These are phyloP conservation scores for Pulicaria dysenterica DNA, from an alignment of 129 eudicot genomes.

Conservation along the genomic window DNA sequence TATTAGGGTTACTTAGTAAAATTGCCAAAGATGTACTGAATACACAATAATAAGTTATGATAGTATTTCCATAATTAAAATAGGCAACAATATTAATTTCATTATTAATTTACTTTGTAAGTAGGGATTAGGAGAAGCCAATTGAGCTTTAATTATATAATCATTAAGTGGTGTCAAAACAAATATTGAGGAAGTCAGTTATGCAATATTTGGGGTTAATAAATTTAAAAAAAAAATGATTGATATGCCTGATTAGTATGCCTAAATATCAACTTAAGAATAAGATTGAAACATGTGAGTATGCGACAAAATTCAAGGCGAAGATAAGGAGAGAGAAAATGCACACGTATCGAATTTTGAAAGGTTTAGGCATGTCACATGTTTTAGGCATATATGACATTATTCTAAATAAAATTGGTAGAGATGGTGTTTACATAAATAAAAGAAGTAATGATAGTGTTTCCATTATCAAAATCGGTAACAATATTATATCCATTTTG, in stretches of 20 bases:
- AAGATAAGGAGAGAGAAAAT: no score
- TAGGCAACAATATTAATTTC: background rate
- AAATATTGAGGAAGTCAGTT: no score
- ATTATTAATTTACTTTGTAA: background rate
- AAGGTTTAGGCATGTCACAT: no score
- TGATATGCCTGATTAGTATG: no score
- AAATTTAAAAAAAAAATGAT: no score
- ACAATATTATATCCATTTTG: background rate
- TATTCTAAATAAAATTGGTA: no score
- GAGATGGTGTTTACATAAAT: background rate
- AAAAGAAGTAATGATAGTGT: background rate
- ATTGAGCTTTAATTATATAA: background rate
- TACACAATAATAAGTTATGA: background rate
- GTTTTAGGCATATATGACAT: no score
- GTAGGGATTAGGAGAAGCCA: background rate
- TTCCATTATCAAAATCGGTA: background rate
- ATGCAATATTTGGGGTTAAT: no score
- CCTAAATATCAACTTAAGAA: no score
- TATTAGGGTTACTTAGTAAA: background rate
- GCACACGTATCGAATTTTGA: no score
- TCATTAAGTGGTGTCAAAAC: background rate
- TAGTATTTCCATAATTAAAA: constrained; percentile 1
- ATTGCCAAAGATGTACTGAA: background rate
- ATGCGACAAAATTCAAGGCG: no score
- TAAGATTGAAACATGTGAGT: no score